Base-by-base conservation (phyloP, 768 basidiomycete species). In the Panaeolus cyanescens region DNA sequence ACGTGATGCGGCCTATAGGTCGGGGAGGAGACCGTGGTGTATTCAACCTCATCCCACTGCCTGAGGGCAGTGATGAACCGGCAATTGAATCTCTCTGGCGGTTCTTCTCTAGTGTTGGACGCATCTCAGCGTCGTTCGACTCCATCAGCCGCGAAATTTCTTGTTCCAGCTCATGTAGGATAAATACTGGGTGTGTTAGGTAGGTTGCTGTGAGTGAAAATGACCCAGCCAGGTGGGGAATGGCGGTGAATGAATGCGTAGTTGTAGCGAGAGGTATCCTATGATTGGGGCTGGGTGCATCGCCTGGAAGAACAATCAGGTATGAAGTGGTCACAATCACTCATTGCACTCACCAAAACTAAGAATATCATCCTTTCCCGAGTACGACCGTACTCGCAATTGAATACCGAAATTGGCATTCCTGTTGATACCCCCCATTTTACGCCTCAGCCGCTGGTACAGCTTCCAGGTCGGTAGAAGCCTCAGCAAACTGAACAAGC, bases 391-490 rank as follows among this genome's bases (percentile, higher is more conserved):
- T 15, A 76, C 71, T 30, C 72, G 66, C 54, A 78, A 62, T 30
- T 66, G 65, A 13, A 72, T 73, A n/a, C 63, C 62, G 22, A 72
- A 61, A 54, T 70, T 64, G n/a, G 68, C 69, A 32, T 64, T 73
- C 66, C 69, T 66, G 45, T 59, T 65, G 1, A 59, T 63, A 20
- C 68, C 80, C 59, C 77, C 78, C 40, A 71, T 71, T 28, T 74
- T 71, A 69, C 79, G 76, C 62, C 86, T 80, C 36, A 89, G 77
- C 55, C 85, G 85, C 69, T 83, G 87, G 72, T 83, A 83, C 55
- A 89, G 81, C 71, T 84, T 88, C 91, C 91, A 94, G 0, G 89
- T 79, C 17, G 92, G 92, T 3, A 93, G 80, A 25, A 92, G 80
- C 57, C 91, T 83, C 50, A 93, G 79, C 40, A 93, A 73, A 56